These are phyloP conservation scores for Pleoardoris graminearum DNA, from an alignment of 2,329 filamentous ascomycete genomes.

Conservation along the genomic window DNA sequence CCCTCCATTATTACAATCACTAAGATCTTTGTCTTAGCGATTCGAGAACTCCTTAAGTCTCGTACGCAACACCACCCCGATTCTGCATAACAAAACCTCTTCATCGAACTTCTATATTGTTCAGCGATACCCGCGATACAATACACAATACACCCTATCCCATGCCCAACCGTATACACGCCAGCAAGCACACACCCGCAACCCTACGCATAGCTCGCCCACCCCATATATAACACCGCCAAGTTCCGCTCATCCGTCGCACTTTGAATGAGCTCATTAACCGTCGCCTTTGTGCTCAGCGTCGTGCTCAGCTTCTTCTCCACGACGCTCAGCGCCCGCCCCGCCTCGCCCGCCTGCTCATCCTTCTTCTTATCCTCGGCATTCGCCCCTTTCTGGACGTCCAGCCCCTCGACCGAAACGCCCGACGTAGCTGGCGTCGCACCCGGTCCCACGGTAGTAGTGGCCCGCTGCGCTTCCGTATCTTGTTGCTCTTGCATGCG, in stretches of 20 bases:
- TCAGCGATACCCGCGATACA: no score
- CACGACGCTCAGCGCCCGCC: constrained; percentile 88
- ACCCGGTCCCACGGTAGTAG: constrained; percentile 34
- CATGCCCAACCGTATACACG: no score
- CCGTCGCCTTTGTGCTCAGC: constrained; percentile 89
- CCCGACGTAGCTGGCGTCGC: constrained; percentile 36
- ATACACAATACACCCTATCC: no score
- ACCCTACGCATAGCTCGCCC: constrained; percentile 45
- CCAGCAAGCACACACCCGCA: no score
- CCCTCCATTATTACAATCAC: no score
- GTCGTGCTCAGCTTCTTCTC: constrained; percentile 95
- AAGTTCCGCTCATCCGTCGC: constrained; percentile 91
- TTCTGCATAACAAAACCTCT: no score
- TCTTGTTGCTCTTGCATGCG: constrained; percentile 68
- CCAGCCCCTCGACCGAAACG: constrained; percentile 25
- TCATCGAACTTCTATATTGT: no score
- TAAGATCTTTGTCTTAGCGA: no score
- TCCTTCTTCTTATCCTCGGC: constrained; percentile 47
- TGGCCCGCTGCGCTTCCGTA: constrained; percentile 49
- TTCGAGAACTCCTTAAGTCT: no score
- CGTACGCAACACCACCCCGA: no score
- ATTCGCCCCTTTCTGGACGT: constrained; percentile 15
- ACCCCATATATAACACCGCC: constrained; percentile 70
- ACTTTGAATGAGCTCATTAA: constrained; percentile 96
- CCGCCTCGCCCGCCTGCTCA: constrained; percentile 75